Conservation (phyloP, 805 yeast genomes). For the Yarrowia sp. region DNA sequence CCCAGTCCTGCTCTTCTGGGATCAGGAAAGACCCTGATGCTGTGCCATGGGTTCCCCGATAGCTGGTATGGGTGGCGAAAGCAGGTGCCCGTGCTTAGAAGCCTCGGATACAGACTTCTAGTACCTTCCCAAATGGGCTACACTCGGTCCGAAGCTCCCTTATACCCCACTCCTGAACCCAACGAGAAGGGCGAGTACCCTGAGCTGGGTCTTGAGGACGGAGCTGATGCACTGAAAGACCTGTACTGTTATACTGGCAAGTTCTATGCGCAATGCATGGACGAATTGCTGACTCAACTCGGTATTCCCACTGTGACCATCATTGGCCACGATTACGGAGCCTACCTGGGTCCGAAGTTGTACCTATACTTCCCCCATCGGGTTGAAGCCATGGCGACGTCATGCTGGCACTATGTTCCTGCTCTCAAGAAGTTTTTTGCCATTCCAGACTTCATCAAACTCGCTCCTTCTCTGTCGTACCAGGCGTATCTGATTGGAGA, state of each 20-base stretch:
- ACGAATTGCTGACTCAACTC: constrained; percentile 15
- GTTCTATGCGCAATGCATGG: constrained; percentile 31
- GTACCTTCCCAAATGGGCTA: constrained; percentile 37
- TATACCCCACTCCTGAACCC: constrained; percentile 26
- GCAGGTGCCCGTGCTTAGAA: constrained; percentile 22
- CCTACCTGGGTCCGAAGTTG: constrained; percentile 30
- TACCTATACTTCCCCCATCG: constrained; percentile 24
- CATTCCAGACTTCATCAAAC: constrained; percentile 15
- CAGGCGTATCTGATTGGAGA: constrained; percentile 24
- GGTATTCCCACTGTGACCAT: constrained; percentile 1
- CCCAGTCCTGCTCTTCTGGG: background rate
- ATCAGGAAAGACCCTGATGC: constrained; percentile 18
- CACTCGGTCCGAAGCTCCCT: constrained; percentile 34
- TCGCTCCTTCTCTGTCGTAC: constrained; percentile 24
- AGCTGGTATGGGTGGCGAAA: constrained; percentile 38
- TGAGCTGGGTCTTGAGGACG: constrained; percentile 28
- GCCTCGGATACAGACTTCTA: constrained; percentile 27
- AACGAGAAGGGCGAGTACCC: constrained; percentile 38
- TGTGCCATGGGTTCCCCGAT: constrained; percentile 38
- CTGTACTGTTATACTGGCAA: constrained; percentile 31
- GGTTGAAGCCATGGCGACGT: constrained; percentile 32
- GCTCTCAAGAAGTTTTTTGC: constrained; percentile 9
- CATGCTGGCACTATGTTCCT: constrained; percentile 33
- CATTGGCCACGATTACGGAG: constrained; percentile 38
- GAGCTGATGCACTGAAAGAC: constrained; percentile 19